phyloP scores from a whole-genome alignment of 169 alveolate species.

The Plasmodium vivax region DNA sequence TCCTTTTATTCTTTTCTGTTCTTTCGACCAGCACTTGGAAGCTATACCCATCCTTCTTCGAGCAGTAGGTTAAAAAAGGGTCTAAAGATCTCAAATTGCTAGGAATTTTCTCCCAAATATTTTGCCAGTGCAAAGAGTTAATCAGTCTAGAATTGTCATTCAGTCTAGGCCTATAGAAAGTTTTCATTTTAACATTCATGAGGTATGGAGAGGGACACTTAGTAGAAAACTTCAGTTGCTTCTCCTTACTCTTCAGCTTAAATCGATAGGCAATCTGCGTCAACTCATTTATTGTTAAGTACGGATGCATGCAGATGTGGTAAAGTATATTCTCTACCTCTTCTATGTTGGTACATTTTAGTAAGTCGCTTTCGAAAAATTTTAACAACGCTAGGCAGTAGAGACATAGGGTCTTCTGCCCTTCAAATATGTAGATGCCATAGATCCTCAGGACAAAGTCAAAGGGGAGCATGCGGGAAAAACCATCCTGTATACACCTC shows the following conservation, averaged over 20 bases:
- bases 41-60: conserved; percentile 56
- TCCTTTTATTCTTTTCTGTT: conserved; percentile 67
- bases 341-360: conserved; percentile 76
- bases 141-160: conserved; percentile 70
- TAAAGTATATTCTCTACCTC: conserved; percentile 81
- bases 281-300: conserved; percentile 76
- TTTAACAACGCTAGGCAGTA: conserved; percentile 81
- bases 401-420: conserved; percentile 81
- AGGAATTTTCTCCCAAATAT: conserved; percentile 79
- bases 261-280: conserved; percentile 83
- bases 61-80: conserved; percentile 26
- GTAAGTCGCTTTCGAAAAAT: conserved; percentile 70
- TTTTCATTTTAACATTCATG: conserved; percentile 81
- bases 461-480: conserved; percentile 82
- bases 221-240: conserved; percentile 67
- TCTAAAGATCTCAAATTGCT: conserved; percentile 45
- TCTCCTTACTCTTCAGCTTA: conserved; percentile 77
- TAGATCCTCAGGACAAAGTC: conserved; percentile 81
- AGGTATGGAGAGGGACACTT: conserved; percentile 79
- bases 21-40: conserved; percentile 31
- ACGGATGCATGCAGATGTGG: conserved; percentile 78
- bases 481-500: conserved; percentile 82
- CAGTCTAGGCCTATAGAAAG: conserved; percentile 83
- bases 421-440: conserved; percentile 83
- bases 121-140: conserved; percentile 81